Conservation (phyloP, 768 basidiomycete species). For the Ramaria rubella region DNA sequence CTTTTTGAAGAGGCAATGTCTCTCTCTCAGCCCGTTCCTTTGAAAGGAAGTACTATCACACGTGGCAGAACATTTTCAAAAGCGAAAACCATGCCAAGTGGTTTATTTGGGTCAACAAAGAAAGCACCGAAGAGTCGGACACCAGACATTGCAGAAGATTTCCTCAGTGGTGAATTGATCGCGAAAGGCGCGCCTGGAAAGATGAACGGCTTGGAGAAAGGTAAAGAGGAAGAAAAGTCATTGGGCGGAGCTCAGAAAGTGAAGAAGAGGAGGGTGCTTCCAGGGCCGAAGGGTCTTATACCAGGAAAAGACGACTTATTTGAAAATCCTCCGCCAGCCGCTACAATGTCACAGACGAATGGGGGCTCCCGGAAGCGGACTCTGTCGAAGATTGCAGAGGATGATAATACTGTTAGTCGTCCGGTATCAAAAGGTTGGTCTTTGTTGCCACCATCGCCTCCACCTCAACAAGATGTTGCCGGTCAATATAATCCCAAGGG, state of each 20-base stretch:
- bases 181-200: not conserved
- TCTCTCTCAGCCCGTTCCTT: constrained; percentile 11
- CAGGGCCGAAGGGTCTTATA: constrained; percentile 10
- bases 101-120: not conserved
- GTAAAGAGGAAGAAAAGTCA: not conserved
- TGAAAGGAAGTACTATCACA: constrained; percentile 8
- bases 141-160: not conserved
- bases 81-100: constrained; percentile 3
- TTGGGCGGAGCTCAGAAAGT: constrained; percentile 2
- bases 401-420: constrained; percentile 9
- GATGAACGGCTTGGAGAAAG: not conserved
- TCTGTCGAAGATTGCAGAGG: constrained; percentile 30
- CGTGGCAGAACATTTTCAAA: not conserved
- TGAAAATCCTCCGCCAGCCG: not conserved
- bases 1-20: constrained; percentile 53
- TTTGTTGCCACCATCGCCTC: constrained; percentile 69
- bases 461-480: constrained; percentile 29
- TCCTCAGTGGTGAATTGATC: not conserved
- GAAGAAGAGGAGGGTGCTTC: constrained; percentile 7
- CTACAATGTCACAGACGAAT: constrained; percentile 11
- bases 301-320: constrained; percentile 15
- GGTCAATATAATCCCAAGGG: constrained; percentile 20
- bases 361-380: constrained; percentile 40
- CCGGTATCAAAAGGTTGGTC: constrained; percentile 7
- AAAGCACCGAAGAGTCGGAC: not conserved